Evolutionary conservation across 2,329 filamentous ascomycete genomes (phyloP).

Genomic region (Alternaria alternata): DNA sequence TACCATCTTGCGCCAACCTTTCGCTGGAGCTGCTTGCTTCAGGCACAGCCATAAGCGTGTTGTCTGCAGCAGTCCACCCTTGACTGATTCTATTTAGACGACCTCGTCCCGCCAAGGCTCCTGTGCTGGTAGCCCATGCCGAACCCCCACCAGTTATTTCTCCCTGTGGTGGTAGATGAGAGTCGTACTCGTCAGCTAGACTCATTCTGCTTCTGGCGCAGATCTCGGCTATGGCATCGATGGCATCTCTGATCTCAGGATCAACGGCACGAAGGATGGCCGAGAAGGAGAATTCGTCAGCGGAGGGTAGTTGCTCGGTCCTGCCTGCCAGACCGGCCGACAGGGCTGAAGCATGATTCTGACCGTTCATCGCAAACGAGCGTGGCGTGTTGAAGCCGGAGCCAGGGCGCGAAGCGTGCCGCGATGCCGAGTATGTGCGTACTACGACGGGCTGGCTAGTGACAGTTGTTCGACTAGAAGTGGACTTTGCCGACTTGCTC

Average conservation of each 20-base stretch:
- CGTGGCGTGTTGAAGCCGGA: slow-evolving; percentile 45
- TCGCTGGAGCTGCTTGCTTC: slow-evolving; percentile 59
- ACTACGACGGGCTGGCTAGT: slow-evolving; percentile 57
- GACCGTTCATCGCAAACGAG: slow-evolving; percentile 43
- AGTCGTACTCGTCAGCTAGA: slow-evolving; percentile 68
- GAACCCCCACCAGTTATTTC: slow-evolving; percentile 57
- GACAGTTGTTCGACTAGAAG: slow-evolving; percentile 49
- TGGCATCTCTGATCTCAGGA: slow-evolving; percentile 64
- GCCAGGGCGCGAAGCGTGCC: slow-evolving; percentile 44
- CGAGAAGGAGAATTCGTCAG: slow-evolving; percentile 64
- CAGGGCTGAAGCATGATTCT: slow-evolving; percentile 36
- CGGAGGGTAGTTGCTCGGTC: slow-evolving; percentile 52
- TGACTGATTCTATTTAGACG: slow-evolving; percentile 43
- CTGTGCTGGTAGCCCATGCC: slow-evolving; percentile 41
- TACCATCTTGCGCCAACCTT: slow-evolving; percentile 45
- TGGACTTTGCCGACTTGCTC: slow-evolving; percentile 49
- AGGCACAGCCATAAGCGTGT: slow-evolving; percentile 56
- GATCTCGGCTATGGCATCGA: slow-evolving; percentile 70
- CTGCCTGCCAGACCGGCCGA: slow-evolving; percentile 41
- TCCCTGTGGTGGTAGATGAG: slow-evolving; percentile 68
- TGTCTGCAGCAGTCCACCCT: slow-evolving; percentile 47
- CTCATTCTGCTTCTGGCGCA: slow-evolving; percentile 68
- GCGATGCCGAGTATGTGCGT: slow-evolving; percentile 50
- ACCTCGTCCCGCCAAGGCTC: slow-evolving; percentile 40
- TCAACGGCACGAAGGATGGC: slow-evolving; percentile 65